Base-by-base conservation (phyloP, 2,329 filamentous ascomycete species). In the Septoria linicola region DNA sequence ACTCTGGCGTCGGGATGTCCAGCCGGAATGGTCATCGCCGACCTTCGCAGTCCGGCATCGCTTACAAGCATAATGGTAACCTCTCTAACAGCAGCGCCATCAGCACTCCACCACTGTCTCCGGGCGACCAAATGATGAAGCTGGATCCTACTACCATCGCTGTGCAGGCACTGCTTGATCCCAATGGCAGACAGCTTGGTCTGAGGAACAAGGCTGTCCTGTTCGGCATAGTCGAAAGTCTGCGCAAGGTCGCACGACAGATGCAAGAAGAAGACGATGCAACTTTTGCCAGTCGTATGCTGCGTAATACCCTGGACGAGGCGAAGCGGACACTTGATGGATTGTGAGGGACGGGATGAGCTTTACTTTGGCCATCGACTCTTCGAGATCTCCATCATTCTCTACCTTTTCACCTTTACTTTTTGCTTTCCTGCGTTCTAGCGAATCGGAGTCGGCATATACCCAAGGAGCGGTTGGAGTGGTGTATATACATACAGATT, bases 291-390 rank as follows among this genome's bases (percentile, higher is more conserved):
- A 79, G 78, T 42, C 76, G 83, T 48, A 76, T 85, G 53, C 83
- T 87, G 68, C 77, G 89, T 53, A 76, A 86, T 57, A 78, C 87
- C 59, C 77, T 96, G 43, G 88, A 95, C 59, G 81, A 83, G 45
- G 90, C 89, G 4, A 82, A 84, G 53, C 78, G 81, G 45, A 79
- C 88, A 3, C 74, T 95, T 23, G 88, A 92, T 59, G 88, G 88
- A 1, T 47, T 54, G 23, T 54, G 30, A 53, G 20, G 11, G 23
- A 16, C 25, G n/a, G n/a, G n/a, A n/a, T n/a, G n/a, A n/a, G n/a
- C n/a, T n/a, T n/a, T n/a, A n/a, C n/a, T n/a, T n/a, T n/a, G n/a
- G n/a, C n/a, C n/a, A n/a, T n/a, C n/a, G n/a, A n/a, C n/a, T n/a
- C n/a, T n/a, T n/a, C n/a, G n/a, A 32, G 25, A 13, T 19, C n/a